Conservation (phyloP, 2,329 filamentous ascomycete species). For the Microdochium paspali region DNA sequence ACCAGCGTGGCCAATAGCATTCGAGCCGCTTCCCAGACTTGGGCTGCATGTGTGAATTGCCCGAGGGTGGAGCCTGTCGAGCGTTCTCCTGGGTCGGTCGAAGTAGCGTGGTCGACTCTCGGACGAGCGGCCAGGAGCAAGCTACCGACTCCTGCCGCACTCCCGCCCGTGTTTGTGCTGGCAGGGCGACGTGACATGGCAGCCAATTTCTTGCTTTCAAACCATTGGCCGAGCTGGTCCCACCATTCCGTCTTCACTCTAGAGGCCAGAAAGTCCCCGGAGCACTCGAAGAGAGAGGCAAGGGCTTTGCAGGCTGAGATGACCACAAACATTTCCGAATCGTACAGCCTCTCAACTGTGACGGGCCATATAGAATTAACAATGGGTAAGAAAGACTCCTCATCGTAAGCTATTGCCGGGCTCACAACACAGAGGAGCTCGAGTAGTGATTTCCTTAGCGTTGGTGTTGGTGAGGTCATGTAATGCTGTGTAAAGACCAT, state of each 20-base stretch:
- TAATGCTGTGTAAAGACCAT: conserved; percentile 81
- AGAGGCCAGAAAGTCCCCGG: conserved; percentile 72
- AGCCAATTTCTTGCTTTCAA: conserved; percentile 26
- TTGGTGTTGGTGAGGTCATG: conserved; percentile 73
- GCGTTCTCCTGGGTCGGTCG: not conserved
- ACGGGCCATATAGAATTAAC: conserved; percentile 90
- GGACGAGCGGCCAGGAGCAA: not conserved
- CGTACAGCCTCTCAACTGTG: conserved; percentile 57
- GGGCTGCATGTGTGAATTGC: conserved; percentile 49
- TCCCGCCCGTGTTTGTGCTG: not conserved
- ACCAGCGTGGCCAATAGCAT: conserved; percentile 52
- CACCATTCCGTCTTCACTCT: conserved; percentile 69
- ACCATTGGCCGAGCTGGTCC: conserved; percentile 41
- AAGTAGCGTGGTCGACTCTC: not conserved
- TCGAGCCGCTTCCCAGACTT: conserved; percentile 56
- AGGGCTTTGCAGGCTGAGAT: conserved; percentile 64
- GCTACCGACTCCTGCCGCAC: not conserved
- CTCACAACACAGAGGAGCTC: conserved; percentile 65
- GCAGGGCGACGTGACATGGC: conserved; percentile 20
- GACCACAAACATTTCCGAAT: conserved; percentile 58
- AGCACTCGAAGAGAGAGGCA: conserved; percentile 55
- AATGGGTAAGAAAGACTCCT: conserved; percentile 78
- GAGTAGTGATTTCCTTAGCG: conserved; percentile 69
- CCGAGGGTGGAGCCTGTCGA: conserved; percentile 31
- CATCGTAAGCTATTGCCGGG: conserved; percentile 62